These are phyloP conservation scores for Symbiodinium pilosum DNA, from an alignment of 73 alveolate genomes.

Conservation along the genomic window DNA sequence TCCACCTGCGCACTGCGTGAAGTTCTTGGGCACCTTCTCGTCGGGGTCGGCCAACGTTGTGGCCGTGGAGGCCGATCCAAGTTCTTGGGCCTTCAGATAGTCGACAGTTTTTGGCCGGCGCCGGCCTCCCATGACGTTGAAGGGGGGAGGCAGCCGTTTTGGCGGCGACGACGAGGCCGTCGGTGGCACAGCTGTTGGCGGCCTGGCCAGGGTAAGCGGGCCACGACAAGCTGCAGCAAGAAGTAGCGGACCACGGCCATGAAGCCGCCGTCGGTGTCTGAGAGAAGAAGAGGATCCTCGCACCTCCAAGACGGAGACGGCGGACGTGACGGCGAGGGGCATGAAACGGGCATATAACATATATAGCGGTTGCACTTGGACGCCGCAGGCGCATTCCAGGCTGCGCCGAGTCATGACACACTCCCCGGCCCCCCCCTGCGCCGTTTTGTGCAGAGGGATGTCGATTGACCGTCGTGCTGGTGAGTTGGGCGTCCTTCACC, in stretches of 20 bases:
- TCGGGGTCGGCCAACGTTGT: neutral
- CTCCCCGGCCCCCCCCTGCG: neutral
- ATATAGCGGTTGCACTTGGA: neutral
- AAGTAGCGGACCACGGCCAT: neutral
- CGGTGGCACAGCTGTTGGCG: neutral
- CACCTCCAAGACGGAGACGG: no score
- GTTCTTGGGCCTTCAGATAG: no score
- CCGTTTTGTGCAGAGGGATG: neutral
- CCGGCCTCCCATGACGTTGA: neutral
- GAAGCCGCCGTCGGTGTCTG: neutral
- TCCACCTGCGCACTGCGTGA: no score
- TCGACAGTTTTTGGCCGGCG: neutral
- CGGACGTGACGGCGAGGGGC: neutral
- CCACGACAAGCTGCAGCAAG: neutral
- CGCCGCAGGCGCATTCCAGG: neutral
- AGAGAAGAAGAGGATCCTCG: neutral
- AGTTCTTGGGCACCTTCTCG: neutral
- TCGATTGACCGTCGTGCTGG: no score
- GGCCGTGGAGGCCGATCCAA: neutral
- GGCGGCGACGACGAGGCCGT: neutral
- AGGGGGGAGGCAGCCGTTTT: neutral
- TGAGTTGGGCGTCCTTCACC: no score
- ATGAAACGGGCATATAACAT: conserved; percentile 16
- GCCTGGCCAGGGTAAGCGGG: no score
- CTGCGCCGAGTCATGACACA: neutral